Percentiles rank a stretch among this genome's conserved stretches.
phyloP scores from a whole-genome alignment of 2,329 filamentous ascomycete genomes.

The Aspergillus sp. region DNA sequence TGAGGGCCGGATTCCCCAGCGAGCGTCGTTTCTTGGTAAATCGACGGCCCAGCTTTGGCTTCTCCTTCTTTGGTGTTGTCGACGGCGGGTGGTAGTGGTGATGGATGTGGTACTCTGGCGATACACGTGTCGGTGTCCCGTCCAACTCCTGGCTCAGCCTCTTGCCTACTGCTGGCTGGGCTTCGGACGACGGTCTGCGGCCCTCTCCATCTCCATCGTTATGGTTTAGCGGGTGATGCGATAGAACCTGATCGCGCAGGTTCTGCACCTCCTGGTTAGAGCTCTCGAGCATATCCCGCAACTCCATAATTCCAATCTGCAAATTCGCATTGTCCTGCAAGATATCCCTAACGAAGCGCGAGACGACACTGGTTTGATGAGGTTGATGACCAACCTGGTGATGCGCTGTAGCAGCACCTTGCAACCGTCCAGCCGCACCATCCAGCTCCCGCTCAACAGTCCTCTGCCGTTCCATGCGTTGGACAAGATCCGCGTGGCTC shows the following conservation, averaged over 20 bases:
- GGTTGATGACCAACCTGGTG: constrained; percentile 57
- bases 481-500: constrained; percentile 71
- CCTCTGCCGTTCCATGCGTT: constrained; percentile 75
- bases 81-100: constrained; percentile 80
- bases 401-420: constrained; percentile 64
- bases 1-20: constrained; percentile 50
- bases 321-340: constrained; percentile 91
- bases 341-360: constrained; percentile 91
- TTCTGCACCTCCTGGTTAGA: constrained; percentile 92
- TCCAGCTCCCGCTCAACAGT: constrained; percentile 76
- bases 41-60: constrained; percentile 47
- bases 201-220: constrained; percentile 17
- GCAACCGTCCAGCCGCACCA: constrained; percentile 70
- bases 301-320: constrained; percentile 83
- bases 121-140: constrained; percentile 36
- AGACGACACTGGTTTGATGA: constrained; percentile 66
- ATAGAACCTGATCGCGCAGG: constrained; percentile 71
- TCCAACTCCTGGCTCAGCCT: constrained; percentile 66
- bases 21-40: constrained; percentile 64
- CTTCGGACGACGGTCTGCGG: constrained; percentile 39
- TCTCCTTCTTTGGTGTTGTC: constrained; percentile 46
- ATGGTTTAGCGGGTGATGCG: constrained; percentile 63
- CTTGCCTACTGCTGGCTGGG: constrained; percentile 15
- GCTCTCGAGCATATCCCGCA: constrained; percentile 80
- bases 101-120: constrained; percentile 82